Percentiles rank a stretch among this genome's conserved stretches.
Evolutionary conservation across 2,329 filamentous ascomycete genomes (phyloP).

Genomic region (Lithohypha guttulata): DNA sequence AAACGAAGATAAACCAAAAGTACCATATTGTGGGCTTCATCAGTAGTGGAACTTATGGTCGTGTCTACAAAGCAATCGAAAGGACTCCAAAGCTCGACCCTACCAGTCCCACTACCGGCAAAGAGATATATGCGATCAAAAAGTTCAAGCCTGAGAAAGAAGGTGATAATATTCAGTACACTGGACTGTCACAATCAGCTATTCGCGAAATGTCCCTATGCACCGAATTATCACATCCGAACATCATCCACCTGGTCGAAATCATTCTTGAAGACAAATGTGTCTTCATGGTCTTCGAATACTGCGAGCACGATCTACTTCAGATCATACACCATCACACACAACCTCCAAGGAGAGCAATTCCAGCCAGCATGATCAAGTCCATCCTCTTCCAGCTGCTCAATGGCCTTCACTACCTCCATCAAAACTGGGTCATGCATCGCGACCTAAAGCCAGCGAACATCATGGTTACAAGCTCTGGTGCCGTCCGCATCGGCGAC

Average conservation of each 20-base stretch:
- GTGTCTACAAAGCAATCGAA: constrained; percentile 89
- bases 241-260: constrained; percentile 83
- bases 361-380: constrained; percentile 78
- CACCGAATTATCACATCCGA: constrained; percentile 77
- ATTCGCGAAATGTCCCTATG: constrained; percentile 96
- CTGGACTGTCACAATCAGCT: constrained; percentile 92
- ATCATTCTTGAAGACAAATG: constrained; percentile 98
- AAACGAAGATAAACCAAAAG: constrained; percentile 79
- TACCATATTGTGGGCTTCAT: constrained; percentile 96
- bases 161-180: constrained; percentile 87
- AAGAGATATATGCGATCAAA: constrained; percentile 92
- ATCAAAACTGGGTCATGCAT: constrained; percentile 94
- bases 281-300: constrained; percentile 99
- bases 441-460: constrained; percentile 96
- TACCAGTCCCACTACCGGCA: constrained; percentile 15
- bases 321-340: constrained; percentile 99
- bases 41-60: constrained; percentile 92
- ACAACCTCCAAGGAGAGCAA: constrained; percentile 74
- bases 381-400: constrained; percentile 93
- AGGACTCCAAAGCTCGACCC: constrained; percentile 48
- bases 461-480: constrained; percentile 89
- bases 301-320: constrained; percentile 90
- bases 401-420: constrained; percentile 87
- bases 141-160: constrained; percentile 99
- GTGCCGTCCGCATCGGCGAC: constrained; percentile 90